These are phyloP conservation scores for Coemansia sp. DNA, from an alignment of 192 early-diverging fungal species.

Conservation along the genomic window DNA sequence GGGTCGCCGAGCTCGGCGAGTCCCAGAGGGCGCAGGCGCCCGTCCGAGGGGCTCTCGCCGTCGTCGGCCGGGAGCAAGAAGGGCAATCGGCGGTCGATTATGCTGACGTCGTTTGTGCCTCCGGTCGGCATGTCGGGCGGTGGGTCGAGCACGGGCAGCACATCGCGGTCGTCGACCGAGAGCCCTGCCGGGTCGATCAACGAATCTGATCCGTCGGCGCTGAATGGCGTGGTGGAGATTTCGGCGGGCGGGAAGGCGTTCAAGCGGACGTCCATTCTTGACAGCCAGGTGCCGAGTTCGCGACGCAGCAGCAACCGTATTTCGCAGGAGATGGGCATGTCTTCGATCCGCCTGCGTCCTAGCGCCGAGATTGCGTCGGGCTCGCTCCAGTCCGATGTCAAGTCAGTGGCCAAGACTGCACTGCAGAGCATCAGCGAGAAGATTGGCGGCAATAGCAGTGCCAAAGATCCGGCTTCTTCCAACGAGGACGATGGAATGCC, in stretches of 20 bases:
- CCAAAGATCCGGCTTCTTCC: no score
- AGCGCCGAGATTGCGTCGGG: constrained; percentile 20
- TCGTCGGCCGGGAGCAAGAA: constrained; percentile 6
- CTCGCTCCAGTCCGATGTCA: background rate
- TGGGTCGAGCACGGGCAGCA: constrained; percentile 20
- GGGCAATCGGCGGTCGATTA: constrained; percentile 36
- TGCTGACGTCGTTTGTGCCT: constrained; percentile 46
- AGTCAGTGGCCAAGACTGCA: constrained; percentile 12
- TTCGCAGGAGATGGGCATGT: constrained; percentile 8
- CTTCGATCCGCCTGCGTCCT: constrained; percentile 37
- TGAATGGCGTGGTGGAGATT: constrained; percentile 25
- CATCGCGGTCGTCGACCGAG: constrained; percentile 27
- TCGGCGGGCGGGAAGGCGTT: constrained; percentile 19
- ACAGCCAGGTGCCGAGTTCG: constrained; percentile 2
- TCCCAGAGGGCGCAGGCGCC: constrained; percentile 28
- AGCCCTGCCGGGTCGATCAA: constrained; percentile 16
- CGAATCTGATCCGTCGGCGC: background rate
- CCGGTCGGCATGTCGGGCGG: constrained; percentile 29
- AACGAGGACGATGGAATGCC: constrained; percentile 7
- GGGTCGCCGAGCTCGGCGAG: background rate
- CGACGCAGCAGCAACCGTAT: constrained; percentile 9
- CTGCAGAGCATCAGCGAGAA: constrained; percentile 37
- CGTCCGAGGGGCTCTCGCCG: constrained; percentile 15
- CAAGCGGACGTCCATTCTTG: constrained; percentile 25
- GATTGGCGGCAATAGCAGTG: background rate